Conservation (phyloP, 1,139 yeast genomes). For the Magnusiomyces fungicola region DNA sequence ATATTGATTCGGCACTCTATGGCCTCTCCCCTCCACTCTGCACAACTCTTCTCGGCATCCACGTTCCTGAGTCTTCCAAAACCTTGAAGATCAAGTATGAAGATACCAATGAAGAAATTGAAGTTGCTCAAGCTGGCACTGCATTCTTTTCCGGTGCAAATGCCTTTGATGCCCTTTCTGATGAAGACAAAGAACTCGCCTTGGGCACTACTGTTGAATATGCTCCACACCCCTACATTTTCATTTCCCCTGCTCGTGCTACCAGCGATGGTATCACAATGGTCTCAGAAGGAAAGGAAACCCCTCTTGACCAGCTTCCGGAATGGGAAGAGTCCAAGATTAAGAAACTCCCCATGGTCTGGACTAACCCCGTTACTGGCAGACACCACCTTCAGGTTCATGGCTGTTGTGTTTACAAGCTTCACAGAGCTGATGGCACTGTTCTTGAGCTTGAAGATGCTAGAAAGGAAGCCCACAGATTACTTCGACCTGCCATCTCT, state of each 20-base stretch:
- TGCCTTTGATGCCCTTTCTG: constrained; percentile 59
- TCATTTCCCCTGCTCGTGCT: constrained; percentile 71
- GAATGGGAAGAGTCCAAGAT: constrained; percentile 73
- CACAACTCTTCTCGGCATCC: constrained; percentile 73
- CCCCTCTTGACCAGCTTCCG: constrained; percentile 59
- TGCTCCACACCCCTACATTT: constrained; percentile 89
- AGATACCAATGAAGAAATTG: constrained; percentile 55
- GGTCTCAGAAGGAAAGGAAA: constrained; percentile 72
- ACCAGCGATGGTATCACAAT: constrained; percentile 80
- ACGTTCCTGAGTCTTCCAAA: constrained; percentile 49
- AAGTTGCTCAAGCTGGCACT: constrained; percentile 76
- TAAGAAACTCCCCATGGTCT: constrained; percentile 72
- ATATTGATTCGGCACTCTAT: constrained; percentile 81
- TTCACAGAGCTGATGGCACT: constrained; percentile 53
- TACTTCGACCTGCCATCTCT: constrained; percentile 81
- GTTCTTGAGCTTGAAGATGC: constrained; percentile 60
- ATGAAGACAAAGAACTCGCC: constrained; percentile 66
- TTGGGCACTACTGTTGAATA: constrained; percentile 70
- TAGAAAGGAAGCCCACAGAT: constrained; percentile 55
- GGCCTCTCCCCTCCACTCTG: constrained; percentile 79
- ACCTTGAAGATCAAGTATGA: constrained; percentile 53
- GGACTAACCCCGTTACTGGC: constrained; percentile 88
- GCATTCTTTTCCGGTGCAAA: constrained; percentile 76
- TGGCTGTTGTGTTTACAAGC: constrained; percentile 71
- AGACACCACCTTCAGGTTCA: constrained; percentile 78